Base-by-base conservation (phyloP, 2,329 filamentous ascomycete genomes). In the Hypoxylon sp. region DNA sequence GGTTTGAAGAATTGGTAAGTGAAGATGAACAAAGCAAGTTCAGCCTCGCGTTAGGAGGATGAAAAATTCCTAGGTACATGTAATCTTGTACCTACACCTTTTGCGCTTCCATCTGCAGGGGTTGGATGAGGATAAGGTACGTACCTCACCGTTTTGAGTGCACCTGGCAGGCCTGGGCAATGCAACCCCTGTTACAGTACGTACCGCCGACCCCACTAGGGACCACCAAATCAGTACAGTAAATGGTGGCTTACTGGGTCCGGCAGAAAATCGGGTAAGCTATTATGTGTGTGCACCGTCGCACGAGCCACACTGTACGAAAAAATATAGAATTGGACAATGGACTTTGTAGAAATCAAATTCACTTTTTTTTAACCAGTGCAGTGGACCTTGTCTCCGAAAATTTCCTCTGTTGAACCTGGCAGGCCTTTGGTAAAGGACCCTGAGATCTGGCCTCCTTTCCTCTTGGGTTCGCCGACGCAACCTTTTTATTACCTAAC, bases 391-490 rank as follows among this genome's bases (percentile, higher is more conserved):
- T 68, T 48, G 57, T 68, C 60, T 71, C 67, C 68, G 64, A 73
- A 70, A 55, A 56, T 67, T 73, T 70, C 70, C 68, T 70, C 58
- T 59, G 58, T 14, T 70, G 62, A 62, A 63, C 62, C 55, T 62
- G 52, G 63, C 62, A 73, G 65, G 63, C 66, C 50, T 33, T 31
- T 9, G 26, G 19, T 22, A 51, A 31, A 70, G 71, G 70, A 74
- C 74, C 74, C 72, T 75, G 73, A 75, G 66, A 77, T 75, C 74
- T 77, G 75, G 75, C 75, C 74, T 72, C 50, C 66, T 67, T 26
- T 54, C 39, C 51, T 22, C 51, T 52, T 62, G 50, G 62, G 56
- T 66, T 70, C 29, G 56, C 56, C 37, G 22, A 61, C 63, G 29
- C 42, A 44, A 47, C 29, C 46, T 60, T 52, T 52, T 60, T 68